Base-by-base conservation (phyloP, 345 rosid genomes). In the Murraya koenigii region DNA sequence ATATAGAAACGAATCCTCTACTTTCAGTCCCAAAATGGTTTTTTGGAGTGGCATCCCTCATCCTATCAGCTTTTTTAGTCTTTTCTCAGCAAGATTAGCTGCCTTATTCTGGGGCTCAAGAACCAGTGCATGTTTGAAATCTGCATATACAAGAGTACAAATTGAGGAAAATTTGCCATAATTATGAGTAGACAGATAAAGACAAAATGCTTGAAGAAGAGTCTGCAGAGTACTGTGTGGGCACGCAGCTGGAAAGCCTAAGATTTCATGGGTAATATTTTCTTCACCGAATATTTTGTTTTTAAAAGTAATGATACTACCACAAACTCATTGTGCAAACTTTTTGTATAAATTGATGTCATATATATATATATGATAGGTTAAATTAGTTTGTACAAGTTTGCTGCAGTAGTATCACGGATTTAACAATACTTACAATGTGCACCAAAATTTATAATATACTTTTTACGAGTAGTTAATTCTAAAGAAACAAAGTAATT, bases 61-160 rank as follows among this genome's bases (percentile, higher is more conserved):
- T 62, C 86, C 82, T 85, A 87, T 80, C 82, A 80, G 77, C 83
- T 91, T 89, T 59, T 88, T 80, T 17, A 95, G 89, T 80, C 99
- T 84, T 82, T 84, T 89, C 71, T 89, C 97, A 9, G 94, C 92
- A 3, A 17, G 32, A 75, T 72, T 86, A 35, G 99, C 99, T 0
- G 75, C 88, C 85, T 95, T 95, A 77, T 95, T 95, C 26, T 91
- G 94, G 1, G 99, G 99, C 79, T 93, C 99, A 36, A 93, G 96
- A 79, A 93, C 98, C 70, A 85, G 88, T 7, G 98, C 98, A 69
- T 90, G 90, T 83, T 80, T 88, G 89, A 93, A 95, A 91, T 95
- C 99, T 95, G 90, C 80, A 47, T 69, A 66, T 56, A 63, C n/a
- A 11, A 56, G 30, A 58, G 54, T 58, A 33, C 4, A 56, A 8